Evolutionary conservation across 768 basidiomycete species (phyloP), one percentile per base, ranked within the genome.

Genomic region (Suillus occidentalis): DNA sequence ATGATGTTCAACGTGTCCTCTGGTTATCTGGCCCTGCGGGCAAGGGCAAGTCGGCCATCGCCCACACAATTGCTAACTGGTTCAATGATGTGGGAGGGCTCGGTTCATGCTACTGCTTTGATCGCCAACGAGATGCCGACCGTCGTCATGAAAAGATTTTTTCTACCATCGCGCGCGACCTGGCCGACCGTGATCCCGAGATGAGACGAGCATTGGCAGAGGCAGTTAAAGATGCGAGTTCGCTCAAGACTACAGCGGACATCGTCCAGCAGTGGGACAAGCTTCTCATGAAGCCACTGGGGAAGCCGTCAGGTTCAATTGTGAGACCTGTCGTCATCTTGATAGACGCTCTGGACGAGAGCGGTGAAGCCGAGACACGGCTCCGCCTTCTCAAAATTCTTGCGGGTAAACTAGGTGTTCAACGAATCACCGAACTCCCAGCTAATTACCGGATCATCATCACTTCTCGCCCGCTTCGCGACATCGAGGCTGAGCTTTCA

Each of bases 301-400:
- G 5, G 8, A 39, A 43, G 62, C 42, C 20, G 9, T 68, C 62
- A 13, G 59, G 65, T 42, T 31, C 42, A 28, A 43, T 4, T 31
- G 37, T 69, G 47, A 67, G 69, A 10, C 74, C 69, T 45, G 66
- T 74, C 18, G 52, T 72, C n/a, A 60, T 73, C 28, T 61, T 75
- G 57, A 69, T 74, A 49, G 74, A 75, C 47, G 73, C 63, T 13
- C 47, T 73, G 18, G 69, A 71, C 50, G 69, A 66, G 50, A 68
- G 65, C 47, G 64, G 62, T 20, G 50, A 63, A 13, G 52, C 18
- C 4, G 49, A 25, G 16, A 37, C 64, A 50, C 66, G 67, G 14
- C 36, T 45, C 12, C 28, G 16, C 5, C 63, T 74, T 47, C 70
- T 76, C 18, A 1, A 22, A 16, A 25, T 66, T 36, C 34, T 66